Evolutionary conservation across 2,329 filamentous ascomycete genomes (phyloP).

Genomic region (Pseudogymnoascus sp.): DNA sequence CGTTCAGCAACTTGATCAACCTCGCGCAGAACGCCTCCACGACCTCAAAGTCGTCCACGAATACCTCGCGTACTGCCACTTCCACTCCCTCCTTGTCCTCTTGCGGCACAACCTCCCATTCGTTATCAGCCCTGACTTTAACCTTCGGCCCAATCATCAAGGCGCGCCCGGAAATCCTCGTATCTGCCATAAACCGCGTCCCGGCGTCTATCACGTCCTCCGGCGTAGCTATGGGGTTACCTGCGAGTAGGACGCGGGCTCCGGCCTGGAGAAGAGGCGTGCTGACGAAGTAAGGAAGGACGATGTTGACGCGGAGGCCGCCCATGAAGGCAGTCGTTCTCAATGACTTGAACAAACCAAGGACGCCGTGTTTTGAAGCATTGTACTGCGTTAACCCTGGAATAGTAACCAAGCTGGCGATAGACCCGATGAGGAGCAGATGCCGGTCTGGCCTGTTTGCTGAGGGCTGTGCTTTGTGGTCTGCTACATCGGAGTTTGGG

Average conservation of each 20-base stretch:
- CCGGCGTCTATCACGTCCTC: slow-evolving; percentile 57
- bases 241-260: slow-evolving; percentile 48
- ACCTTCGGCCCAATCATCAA: slow-evolving; percentile 52
- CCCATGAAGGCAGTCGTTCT: slow-evolving; percentile 41
- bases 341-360: slow-evolving; percentile 56
- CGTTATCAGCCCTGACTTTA: slow-evolving; percentile 37
- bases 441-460: slow-evolving; percentile 44
- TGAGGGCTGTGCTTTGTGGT: slow-evolving; percentile 26
- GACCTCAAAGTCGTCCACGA: slow-evolving; percentile 50
- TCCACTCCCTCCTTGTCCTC: slow-evolving; percentile 25
- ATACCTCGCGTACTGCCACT: slow-evolving; percentile 52
- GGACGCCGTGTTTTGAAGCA: slow-evolving; percentile 57
- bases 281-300: slow-evolving; percentile 61
- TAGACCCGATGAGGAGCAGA: slow-evolving; percentile 55
- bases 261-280: slow-evolving; percentile 47
- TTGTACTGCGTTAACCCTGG: slow-evolving; percentile 47
- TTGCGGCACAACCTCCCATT: slow-evolving; percentile 23
- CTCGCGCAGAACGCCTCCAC: slow-evolving; percentile 49
- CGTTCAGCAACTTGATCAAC: slow-evolving; percentile 48
- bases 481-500: slow-evolving; percentile 34
- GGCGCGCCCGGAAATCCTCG: slow-evolving; percentile 47
- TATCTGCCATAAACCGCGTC: slow-evolving; percentile 54
- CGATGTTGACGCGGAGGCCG: slow-evolving; percentile 55
- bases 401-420: slow-evolving; percentile 47
- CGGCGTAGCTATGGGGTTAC: slow-evolving; percentile 44